Evolutionary conservation across 192 early-diverging fungal species (phyloP).

Genomic region (Coemansia sp.): DNA sequence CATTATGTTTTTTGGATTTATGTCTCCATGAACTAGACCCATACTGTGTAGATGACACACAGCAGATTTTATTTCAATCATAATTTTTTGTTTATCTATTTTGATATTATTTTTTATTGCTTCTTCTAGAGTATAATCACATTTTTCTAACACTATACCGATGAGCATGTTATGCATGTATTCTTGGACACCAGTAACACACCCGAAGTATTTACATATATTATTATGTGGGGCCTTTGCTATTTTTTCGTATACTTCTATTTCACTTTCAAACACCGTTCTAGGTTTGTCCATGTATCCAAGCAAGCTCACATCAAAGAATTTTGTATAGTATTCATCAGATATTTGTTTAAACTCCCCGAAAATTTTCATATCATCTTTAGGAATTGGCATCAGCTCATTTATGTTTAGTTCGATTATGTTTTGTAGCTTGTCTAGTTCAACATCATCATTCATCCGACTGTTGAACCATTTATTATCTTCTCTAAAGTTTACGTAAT

Average conservation of each 20-base stretch:
- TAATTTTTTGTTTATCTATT: background rate
- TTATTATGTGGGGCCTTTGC: background rate
- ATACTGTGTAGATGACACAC: background rate
- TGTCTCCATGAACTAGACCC: background rate
- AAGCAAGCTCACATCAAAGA: too few species aligned
- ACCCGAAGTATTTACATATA: background rate
- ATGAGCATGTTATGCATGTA: background rate
- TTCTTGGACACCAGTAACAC: background rate
- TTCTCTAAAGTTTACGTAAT: too few species aligned
- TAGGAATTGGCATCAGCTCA: too few species aligned
- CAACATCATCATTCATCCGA: too few species aligned
- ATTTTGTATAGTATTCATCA: too few species aligned
- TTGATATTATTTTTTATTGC: background rate
- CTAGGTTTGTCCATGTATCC: too few species aligned
- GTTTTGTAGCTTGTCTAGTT: too few species aligned
- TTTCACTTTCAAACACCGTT: background rate
- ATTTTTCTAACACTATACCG: background rate
- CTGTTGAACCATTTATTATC: too few species aligned
- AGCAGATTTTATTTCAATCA: too few species aligned
- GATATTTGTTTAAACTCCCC: too few species aligned
- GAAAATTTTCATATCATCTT: too few species aligned
- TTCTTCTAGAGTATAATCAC: background rate
- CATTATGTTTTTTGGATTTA: background rate
- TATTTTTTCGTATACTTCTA: slow-evolving; percentile 1
- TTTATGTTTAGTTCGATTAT: too few species aligned